Evolutionary conservation across 805 yeast species (phyloP).

Genomic region (Tetrapisispora iriomotensis): DNA sequence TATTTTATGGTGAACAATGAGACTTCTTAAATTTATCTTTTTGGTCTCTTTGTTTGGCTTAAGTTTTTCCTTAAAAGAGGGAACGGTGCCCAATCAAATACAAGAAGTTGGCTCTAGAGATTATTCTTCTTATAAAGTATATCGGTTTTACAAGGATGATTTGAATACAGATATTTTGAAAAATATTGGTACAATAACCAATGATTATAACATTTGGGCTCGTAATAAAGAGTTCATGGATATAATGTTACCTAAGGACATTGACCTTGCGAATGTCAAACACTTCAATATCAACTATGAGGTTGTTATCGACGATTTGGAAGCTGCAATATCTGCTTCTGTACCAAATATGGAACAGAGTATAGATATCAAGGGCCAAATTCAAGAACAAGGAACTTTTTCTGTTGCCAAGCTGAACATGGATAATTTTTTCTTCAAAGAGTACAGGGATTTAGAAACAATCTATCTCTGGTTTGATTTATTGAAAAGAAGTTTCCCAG

Average conservation of each 20-base stretch:
- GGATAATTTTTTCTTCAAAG: slow-evolving; percentile 55
- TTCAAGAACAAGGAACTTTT: not conserved
- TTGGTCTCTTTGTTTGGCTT: not conserved
- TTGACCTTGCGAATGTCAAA: slow-evolving; percentile 18
- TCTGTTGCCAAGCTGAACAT: slow-evolving; percentile 2
- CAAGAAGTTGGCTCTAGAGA: slow-evolving; percentile 1
- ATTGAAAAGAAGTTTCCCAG: slow-evolving; percentile 52
- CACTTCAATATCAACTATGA: slow-evolving; percentile 31
- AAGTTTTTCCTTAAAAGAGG: not conserved
- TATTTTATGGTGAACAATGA: no score
- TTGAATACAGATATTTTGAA: slow-evolving; percentile 6
- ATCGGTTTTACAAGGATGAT: slow-evolving; percentile 12
- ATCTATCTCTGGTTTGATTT: slow-evolving; percentile 66
- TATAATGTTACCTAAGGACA: slow-evolving; percentile 24
- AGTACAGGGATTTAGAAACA: slow-evolving; percentile 56
- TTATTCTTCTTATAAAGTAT: slow-evolving; percentile 17
- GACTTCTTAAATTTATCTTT: no score
- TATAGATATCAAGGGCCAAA: not conserved
- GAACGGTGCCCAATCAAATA: no score
- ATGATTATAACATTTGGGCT: slow-evolving; percentile 41
- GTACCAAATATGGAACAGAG: slow-evolving; percentile 30
- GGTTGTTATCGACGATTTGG: slow-evolving; percentile 29
- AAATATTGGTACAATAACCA: slow-evolving; percentile 10
- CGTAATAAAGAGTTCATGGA: slow-evolving; percentile 38
- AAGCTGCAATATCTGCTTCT: slow-evolving; percentile 47